A percentile compares a stretch with the other conserved stretches of the same genome.
Evolutionary conservation across 2,329 filamentous ascomycete species (phyloP).

Genomic region (Plectosphaerella sp.): DNA sequence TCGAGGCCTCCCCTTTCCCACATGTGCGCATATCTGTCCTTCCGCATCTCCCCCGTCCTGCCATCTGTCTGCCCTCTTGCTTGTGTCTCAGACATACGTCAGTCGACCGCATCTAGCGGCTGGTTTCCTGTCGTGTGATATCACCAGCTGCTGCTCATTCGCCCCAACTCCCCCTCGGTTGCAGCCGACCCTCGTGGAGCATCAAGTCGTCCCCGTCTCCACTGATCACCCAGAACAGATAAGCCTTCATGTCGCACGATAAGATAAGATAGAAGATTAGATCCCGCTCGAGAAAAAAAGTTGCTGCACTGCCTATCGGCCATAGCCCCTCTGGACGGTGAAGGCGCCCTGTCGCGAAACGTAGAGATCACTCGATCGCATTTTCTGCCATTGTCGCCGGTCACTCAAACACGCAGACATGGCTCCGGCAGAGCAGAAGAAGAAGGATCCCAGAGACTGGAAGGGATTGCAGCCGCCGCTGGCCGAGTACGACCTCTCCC

Average conservation of each 20-base stretch:
- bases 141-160: not conserved
- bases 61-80: no score
- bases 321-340: not conserved
- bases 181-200: no score
- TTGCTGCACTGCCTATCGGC: not conserved
- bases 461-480: slow-evolving; percentile 31
- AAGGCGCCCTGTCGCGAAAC: not conserved
- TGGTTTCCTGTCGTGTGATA: not conserved
- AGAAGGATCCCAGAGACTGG: slow-evolving; percentile 46
- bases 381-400: not conserved
- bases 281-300: not conserved
- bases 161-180: not conserved
- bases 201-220: no score
- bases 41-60: no score
- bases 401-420: slow-evolving; percentile 14
- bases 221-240: not conserved
- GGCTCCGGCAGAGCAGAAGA: slow-evolving; percentile 26
- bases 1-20: no score
- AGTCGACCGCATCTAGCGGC: not conserved
- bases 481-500: slow-evolving; percentile 17
- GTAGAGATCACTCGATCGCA: no score
- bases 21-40: no score
- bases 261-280: slow-evolving; percentile 3
- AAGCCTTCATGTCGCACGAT: not conserved
- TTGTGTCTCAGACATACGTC: not conserved